A percentile compares a stretch with the other conserved stretches of the same genome.
These are phyloP conservation scores for Aspergillus olivimuriae DNA, from an alignment of 495 filamentous ascomycete species.

Conservation along the genomic window DNA sequence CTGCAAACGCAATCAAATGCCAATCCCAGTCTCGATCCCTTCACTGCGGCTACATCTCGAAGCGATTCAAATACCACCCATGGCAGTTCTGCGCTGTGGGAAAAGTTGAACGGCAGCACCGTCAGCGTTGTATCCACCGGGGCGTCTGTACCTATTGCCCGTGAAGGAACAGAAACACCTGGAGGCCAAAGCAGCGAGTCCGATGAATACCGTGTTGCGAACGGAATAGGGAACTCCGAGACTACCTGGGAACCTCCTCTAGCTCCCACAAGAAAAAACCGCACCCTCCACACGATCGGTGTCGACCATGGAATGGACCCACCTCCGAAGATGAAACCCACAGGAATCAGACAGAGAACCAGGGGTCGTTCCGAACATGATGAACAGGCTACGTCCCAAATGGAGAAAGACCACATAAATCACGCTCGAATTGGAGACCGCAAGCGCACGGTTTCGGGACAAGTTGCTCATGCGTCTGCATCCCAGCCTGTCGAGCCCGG, in stretches of 20 bases:
- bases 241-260: conserved; percentile 55
- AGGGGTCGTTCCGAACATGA: conserved; percentile 44
- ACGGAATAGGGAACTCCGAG: conserved; percentile 24
- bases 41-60: conserved; percentile 38
- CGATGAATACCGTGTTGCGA: conserved; percentile 36
- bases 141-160: conserved; percentile 20
- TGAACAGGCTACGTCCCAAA: conserved; percentile 30
- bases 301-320: conserved; percentile 47
- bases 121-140: conserved; percentile 29
- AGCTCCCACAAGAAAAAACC: conserved; percentile 57
- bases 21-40: conserved; percentile 39
- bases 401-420: conserved; percentile 32
- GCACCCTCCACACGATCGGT: conserved; percentile 51
- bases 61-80: conserved; percentile 34
- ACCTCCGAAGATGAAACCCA: conserved; percentile 57
- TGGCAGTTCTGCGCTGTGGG: conserved; percentile 49
- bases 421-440: conserved; percentile 45
- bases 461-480: conserved; percentile 56
- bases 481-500: conserved; percentile 52
- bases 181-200: conserved; percentile 37
- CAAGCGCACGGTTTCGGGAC: conserved; percentile 82
- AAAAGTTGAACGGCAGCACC: conserved; percentile 50
- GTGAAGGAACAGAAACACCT: conserved; percentile 39
- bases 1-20: conserved; percentile 40
- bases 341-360: conserved; percentile 44